Conservation (phyloP, 805 yeast genomes). For the Zygoascus ofunaensis region DNA sequence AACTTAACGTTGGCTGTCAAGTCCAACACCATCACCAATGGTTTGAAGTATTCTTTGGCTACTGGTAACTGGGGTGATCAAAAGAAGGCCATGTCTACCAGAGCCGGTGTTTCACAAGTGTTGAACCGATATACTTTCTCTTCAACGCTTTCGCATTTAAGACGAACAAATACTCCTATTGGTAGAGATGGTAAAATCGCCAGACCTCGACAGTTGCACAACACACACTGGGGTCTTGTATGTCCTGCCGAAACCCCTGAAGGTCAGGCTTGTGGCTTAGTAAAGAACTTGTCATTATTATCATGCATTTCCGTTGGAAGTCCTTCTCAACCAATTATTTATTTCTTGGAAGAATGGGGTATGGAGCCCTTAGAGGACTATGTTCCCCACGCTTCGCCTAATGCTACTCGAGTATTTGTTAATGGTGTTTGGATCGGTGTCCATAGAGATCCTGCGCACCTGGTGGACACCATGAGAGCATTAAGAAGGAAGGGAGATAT, state of each 20-base stretch:
- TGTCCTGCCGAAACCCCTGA: slow-evolving; percentile 99
- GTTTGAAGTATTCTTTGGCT: slow-evolving; percentile 93
- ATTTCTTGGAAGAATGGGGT: slow-evolving; percentile 97
- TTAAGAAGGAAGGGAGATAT: slow-evolving; percentile 93
- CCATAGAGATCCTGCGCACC: slow-evolving; percentile 88
- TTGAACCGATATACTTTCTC: slow-evolving; percentile 96
- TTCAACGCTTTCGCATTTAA: slow-evolving; percentile 95
- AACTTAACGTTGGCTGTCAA: slow-evolving; percentile 94
- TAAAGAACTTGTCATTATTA: slow-evolving; percentile 92
- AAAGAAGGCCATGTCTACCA: slow-evolving; percentile 95
- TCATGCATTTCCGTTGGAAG: slow-evolving; percentile 97
- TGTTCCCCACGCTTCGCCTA: slow-evolving; percentile 83
- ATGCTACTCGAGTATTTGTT: slow-evolving; percentile 88
- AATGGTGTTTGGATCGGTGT: slow-evolving; percentile 99
- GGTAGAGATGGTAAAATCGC: slow-evolving; percentile 99
- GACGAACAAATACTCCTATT: slow-evolving; percentile 98
- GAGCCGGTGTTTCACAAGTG: slow-evolving; percentile 99
- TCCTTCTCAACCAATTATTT: slow-evolving; percentile 88
- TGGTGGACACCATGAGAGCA: slow-evolving; percentile 82
- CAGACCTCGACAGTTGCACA: slow-evolving; percentile 97
- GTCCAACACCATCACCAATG: slow-evolving; percentile 94
- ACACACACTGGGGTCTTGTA: slow-evolving; percentile 99
- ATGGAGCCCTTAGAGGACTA: slow-evolving; percentile 96
- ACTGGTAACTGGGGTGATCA: slow-evolving; percentile 99
- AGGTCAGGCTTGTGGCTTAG: slow-evolving; percentile 99